A percentile compares a stretch with the other conserved stretches of the same genome.
Conservation (phyloP, 2,329 filamentous ascomycete genomes). For the Chrysosporium queenslandicum region DNA sequence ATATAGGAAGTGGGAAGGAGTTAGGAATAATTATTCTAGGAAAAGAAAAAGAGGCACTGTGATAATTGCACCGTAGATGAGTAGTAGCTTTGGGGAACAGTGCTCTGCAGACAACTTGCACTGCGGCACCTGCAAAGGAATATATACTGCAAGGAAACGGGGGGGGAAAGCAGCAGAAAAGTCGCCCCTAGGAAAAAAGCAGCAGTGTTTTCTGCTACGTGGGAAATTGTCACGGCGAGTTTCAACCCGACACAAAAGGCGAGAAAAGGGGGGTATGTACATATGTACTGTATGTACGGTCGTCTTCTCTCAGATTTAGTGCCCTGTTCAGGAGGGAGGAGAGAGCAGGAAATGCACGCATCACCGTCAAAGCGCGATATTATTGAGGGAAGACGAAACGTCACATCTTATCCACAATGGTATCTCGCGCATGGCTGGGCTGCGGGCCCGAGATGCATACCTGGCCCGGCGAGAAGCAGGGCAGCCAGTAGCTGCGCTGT, state of each 20-base stretch:
- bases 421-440: conserved; percentile 4
- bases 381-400: conserved; percentile 8
- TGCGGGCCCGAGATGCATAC: conserved; percentile 7
- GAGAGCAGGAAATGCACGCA: not conserved
- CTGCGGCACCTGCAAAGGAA: not conserved
- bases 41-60: too few species aligned
- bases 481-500: conserved; percentile 16
- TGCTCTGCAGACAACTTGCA: not conserved
- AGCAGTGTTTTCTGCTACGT: conserved; percentile 4
- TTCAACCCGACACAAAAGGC: conserved; percentile 3
- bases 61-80: too few species aligned
- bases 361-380: too few species aligned
- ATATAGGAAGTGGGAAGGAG: not conserved
- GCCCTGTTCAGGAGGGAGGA: conserved; percentile 1
- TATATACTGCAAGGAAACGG: conserved; percentile 1
- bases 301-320: not conserved
- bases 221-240: conserved; percentile 9
- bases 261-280: not conserved
- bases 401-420: conserved; percentile 13
- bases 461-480: conserved; percentile 7
- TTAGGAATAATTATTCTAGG: too few species aligned
- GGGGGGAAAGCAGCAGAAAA: not conserved
- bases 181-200: not conserved
- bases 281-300: not conserved
- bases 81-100: too few species aligned